Conservation (phyloP, 371 early-diverging fungal species). For the Apophysomyces elegans region DNA sequence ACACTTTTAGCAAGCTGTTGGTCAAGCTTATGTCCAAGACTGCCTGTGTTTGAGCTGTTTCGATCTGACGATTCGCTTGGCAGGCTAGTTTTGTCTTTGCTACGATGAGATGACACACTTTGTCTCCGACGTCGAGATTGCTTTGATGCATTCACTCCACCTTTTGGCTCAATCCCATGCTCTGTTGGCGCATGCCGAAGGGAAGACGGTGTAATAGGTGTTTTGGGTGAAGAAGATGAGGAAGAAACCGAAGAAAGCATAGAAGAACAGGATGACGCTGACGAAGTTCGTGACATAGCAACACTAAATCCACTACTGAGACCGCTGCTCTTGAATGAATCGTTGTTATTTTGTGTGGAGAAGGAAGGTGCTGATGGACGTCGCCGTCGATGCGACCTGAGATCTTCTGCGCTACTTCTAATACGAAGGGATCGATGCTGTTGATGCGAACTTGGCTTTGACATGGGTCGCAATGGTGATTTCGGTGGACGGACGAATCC, state of each 20-base stretch:
- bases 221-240: slow-evolving; percentile 2
- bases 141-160: background rate
- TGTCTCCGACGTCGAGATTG: background rate
- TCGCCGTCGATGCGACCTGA: slow-evolving; percentile 10
- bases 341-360: slow-evolving; percentile 9
- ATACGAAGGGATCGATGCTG: slow-evolving; percentile 1
- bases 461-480: slow-evolving; percentile 34
- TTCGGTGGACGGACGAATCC: slow-evolving; percentile 33
- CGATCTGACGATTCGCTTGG: slow-evolving; percentile 1
- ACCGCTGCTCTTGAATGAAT: slow-evolving; percentile 15
- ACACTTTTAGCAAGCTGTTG: slow-evolving; percentile 5
- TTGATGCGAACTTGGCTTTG: slow-evolving; percentile 10
- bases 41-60: background rate
- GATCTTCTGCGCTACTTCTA: slow-evolving; percentile 14
- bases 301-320: slow-evolving; percentile 15
- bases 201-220: slow-evolving; percentile 5
- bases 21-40: slow-evolving; percentile 14
- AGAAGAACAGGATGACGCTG: slow-evolving; percentile 2
- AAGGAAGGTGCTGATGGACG: slow-evolving; percentile 24
- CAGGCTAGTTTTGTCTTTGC: background rate
- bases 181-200: slow-evolving; percentile 2
- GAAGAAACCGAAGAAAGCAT: slow-evolving; percentile 1
- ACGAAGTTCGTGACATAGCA: background rate
- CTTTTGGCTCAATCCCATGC: background rate
- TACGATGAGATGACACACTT: background rate